A percentile compares a stretch with the other conserved stretches of the same genome.
Evolutionary conservation across 2,329 filamentous ascomycete genomes (phyloP).

Genomic region (Trichophaea hybrida): DNA sequence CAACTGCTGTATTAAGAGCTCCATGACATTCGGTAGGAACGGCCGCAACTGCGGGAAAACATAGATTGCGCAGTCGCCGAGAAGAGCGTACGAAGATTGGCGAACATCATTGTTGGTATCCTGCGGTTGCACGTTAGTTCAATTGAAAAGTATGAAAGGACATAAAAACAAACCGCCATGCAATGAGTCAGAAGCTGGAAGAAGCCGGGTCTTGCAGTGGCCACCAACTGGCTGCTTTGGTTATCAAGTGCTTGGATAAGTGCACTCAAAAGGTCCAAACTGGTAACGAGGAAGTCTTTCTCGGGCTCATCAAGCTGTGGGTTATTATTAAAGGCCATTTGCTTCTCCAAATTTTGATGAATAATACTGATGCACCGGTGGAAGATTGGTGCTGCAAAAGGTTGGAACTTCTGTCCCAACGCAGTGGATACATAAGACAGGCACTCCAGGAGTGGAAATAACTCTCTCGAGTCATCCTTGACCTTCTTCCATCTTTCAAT

Average conservation of each 20-base stretch:
- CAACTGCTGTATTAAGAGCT: conserved; percentile 72
- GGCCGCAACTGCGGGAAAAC: conserved; percentile 69
- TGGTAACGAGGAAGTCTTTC: conserved; percentile 94
- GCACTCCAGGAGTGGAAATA: conserved; percentile 92
- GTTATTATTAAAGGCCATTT: conserved; percentile 59
- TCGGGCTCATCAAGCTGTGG: conserved; percentile 44
- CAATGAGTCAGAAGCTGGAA: conserved; percentile 84
- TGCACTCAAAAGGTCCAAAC: conserved; percentile 79
- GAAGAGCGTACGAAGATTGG: conserved; percentile 85
- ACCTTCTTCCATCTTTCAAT: conserved; percentile 80
- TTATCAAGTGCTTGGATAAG: conserved; percentile 79
- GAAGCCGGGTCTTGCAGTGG: conserved; percentile 61
- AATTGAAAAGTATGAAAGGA: not conserved
- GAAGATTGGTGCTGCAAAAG: conserved; percentile 78
- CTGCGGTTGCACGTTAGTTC: conserved; percentile 30
- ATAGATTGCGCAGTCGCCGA: conserved; percentile 89
- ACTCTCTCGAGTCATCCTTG: conserved; percentile 73
- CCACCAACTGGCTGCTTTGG: conserved; percentile 58
- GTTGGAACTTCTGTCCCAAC: conserved; percentile 65
- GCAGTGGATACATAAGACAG: conserved; percentile 86
- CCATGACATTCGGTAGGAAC: conserved; percentile 58
- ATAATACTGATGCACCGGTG: conserved; percentile 79
- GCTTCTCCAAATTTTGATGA: conserved; percentile 75
- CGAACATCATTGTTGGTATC: conserved; percentile 82
- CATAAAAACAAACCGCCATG: conserved; percentile 41